Base-by-base conservation (phyloP, 768 basidiomycete genomes). In the Amanita pseudoporphyria region DNA sequence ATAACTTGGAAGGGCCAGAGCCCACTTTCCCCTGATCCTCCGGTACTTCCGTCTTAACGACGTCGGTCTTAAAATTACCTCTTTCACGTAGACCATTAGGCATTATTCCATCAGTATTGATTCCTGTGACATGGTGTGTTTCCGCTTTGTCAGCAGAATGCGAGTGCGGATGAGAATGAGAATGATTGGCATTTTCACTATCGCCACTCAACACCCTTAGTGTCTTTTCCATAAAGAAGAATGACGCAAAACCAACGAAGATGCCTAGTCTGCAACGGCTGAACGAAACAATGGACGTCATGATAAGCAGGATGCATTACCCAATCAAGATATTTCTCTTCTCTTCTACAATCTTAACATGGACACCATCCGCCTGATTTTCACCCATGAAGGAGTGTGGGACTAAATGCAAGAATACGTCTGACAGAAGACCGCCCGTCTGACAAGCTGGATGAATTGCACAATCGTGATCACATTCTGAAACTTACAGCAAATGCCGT, bases 381-480 rank as follows among this genome's bases (percentile, higher is more conserved):
- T 93, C 92, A 28, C 92, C 92, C 73, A 92, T 84, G 65, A 95
- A 95, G 7, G 86, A 77, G 62, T 94, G 92, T 18, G 92, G 92
- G 47, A 95, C 81, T 31, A 95, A 78, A 62, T 95, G 91, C 44
- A 96, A 68, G 65, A 93, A 92, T 36, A 94, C 90, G 64, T 96
- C 92, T 4, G 91, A 93, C 33, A 96, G 78, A 22, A 96, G 76
- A 24, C 92, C 92, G 28, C 92, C 92, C 9, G 90, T 93, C 78
- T 89, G 57, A 52, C 36, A 3, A 52, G 24, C 45, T 52, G 28
- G 33, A 47, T 41, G 42, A 5, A 47, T 33, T 38, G 10, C 42
- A 52, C 38, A 30, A 42, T 45, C 26, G 53, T 42, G 57, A 43
- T 28, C 4, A 46, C 57, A 54, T 9, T 31, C 12, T 12, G 42